Evolutionary conservation across 768 basidiomycete genomes (phyloP), one percentile per base, ranked within the genome.

Genomic region (Collybia sordida): DNA sequence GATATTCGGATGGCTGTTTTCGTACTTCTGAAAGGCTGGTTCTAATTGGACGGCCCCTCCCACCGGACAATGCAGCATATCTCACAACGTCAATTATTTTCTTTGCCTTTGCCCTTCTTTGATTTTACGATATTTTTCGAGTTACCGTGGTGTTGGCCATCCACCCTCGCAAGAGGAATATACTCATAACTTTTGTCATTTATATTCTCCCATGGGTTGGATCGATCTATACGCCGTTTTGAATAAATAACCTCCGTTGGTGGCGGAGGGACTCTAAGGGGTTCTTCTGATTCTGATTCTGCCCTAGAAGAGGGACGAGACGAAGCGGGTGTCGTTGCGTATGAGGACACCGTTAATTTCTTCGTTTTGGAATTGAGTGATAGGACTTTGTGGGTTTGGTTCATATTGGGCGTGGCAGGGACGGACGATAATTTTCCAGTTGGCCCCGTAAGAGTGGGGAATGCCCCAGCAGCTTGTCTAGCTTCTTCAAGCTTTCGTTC

Each of bases 331-430:
- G 72, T 66, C 5, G 74, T 69, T 4, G 67, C 72, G 56, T 78
- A 84, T 0, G 85, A 80, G 2, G 82, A 74, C 4, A 88, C 70
- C 1, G 66, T 75, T 18, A 82, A 74, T 49, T 69, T 76, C 41
- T 78, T 78, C 22, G 74, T 78, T 50, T 75, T 65, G 8, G 72
- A 67, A 48, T 78, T 77, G 28, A 88, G 57, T 7, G 86, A 85
- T 19, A 88, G 59, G 14, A 83, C 78, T 58, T 77, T 80, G 50
- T 77, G 78, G 4, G 73, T 70, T 31, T 73, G 67, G 1, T 57
- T 53, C 1, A 24, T 44, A 19, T 68, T 59, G 2, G 58, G 52
- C 0, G 71, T 58, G 53, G 41, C 55, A 51, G 47, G 55, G 17
- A 37, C 28, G 21, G 41, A 42, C 34, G 55, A 47, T 6, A 52